phyloP scores from a whole-genome alignment of 1,284 basidiomycete genomes.

The Cutaneotrichosporon arboriforme region DNA sequence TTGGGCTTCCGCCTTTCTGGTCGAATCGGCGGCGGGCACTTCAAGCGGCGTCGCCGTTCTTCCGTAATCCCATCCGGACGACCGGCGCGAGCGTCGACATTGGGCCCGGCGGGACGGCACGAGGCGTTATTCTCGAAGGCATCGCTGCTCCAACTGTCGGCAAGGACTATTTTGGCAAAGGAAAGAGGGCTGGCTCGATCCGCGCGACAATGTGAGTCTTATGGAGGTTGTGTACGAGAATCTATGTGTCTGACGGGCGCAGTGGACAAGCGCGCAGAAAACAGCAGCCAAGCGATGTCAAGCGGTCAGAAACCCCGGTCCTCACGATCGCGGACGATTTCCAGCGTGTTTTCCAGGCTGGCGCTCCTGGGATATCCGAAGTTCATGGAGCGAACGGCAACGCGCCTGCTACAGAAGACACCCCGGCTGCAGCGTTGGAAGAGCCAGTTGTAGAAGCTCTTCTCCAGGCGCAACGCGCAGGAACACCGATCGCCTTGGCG shows the following conservation, averaged over 20 bases:
- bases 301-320: not conserved
- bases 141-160: constrained; percentile 8
- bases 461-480: constrained; percentile 33
- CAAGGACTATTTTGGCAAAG: constrained; percentile 32
- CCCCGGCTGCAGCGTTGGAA: not conserved
- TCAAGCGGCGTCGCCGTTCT: constrained; percentile 28
- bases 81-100: constrained; percentile 38
- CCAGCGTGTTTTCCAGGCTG: not conserved
- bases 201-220: constrained; percentile 29
- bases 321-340: constrained; percentile 1
- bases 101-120: constrained; percentile 34
- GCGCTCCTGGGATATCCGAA: not conserved
- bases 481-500: constrained; percentile 37
- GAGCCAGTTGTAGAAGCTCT: constrained; percentile 28
- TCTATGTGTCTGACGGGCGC: not conserved
- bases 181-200: constrained; percentile 30
- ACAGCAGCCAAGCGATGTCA: not conserved
- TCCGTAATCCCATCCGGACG: constrained; percentile 29
- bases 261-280: not conserved
- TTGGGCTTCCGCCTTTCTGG: constrained; percentile 37
- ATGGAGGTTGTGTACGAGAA: too few species aligned
- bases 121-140: constrained; percentile 42
- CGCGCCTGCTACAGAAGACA: not conserved
- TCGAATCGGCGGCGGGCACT: constrained; percentile 32
- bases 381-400: not conserved